These are phyloP conservation scores for Phyllosticta citrichinensis DNA, from an alignment of 2,329 filamentous ascomycete genomes.

Conservation along the genomic window DNA sequence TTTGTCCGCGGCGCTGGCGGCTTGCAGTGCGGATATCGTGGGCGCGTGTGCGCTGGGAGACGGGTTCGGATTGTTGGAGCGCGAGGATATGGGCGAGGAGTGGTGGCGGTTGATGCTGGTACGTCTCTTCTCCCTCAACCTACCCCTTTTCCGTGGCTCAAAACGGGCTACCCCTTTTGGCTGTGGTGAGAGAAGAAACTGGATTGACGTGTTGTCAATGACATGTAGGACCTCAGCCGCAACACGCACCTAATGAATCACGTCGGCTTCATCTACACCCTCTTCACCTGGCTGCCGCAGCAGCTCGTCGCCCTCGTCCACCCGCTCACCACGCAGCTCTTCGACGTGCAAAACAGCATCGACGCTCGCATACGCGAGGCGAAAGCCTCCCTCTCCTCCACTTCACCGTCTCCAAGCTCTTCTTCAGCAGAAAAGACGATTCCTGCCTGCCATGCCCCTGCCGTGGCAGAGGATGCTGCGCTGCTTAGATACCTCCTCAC, in stretches of 20 bases:
- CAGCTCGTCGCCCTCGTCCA: constrained; percentile 16
- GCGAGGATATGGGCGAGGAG: constrained; percentile 14
- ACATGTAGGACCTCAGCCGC: constrained; percentile 16
- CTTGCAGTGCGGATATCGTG: constrained; percentile 12
- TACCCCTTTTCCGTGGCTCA: not conserved
- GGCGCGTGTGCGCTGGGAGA: constrained; percentile 15
- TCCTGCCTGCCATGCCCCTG: too few species aligned
- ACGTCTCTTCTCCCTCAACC: not conserved
- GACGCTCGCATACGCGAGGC: constrained; percentile 18
- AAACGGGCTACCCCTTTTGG: too few species aligned
- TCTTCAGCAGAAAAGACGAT: not conserved
- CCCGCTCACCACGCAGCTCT: constrained; percentile 17
- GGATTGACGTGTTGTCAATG: not conserved
- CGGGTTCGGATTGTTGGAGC: constrained; percentile 15
- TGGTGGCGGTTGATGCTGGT: constrained; percentile 17
- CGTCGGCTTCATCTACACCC: constrained; percentile 13
- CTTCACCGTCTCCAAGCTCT: not conserved
- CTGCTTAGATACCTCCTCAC: constrained; percentile 11
- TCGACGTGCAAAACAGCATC: constrained; percentile 21
- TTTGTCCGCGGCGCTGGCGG: constrained; percentile 16
- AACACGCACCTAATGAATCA: constrained; percentile 21
- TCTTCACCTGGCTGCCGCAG: constrained; percentile 13
- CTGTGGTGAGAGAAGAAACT: not conserved
- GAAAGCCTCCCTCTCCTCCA: constrained; percentile 2
- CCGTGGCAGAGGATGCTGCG: not conserved